Evolutionary conservation across 768 basidiomycete species (phyloP), one percentile per base, ranked within the genome.

Genomic region (Hericium coralloides): DNA sequence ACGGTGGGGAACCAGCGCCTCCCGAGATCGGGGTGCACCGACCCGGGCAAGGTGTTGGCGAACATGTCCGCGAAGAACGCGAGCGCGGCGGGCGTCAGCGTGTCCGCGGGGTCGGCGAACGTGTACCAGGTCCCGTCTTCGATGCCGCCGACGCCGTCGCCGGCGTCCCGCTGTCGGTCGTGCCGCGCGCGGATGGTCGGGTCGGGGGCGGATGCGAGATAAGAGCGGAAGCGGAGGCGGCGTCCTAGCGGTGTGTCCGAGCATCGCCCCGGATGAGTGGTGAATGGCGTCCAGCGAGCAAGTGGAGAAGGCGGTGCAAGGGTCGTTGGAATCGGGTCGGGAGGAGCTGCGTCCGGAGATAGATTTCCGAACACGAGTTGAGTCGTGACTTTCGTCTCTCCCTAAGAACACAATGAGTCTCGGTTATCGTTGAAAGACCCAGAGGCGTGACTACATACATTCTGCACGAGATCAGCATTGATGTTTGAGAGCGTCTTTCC

Each of bases 1-100:
- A 87, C 73, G 0, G 86, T 87, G 14, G 84, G 82, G 63, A 71
- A 80, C 85, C 84, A 85, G 81, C 83, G 53, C 50, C 57, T 14
- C 8, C n/a, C 12, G 45, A 38, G 39, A 18, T 38, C 58, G 31
- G 48, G 72, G 15, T 12, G 15, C 23, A 41, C 38, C 31, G 23
- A 9, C 14, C 36, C 37, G 15, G 41, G 37, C 25, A 57, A 23
- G 20, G 22, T 69, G 70, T 58, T 79, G 74, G 52, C 18, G 61
- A 80, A 79, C 1, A 77, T 69, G 57, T 88, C 85, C 22, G 73
- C 82, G 50, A 85, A 72, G 67, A 85, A 81, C 4, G 80, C 76
- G 20, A 85, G 64, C 14, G 75, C 72, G 2, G 82, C 66, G 2
- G 70, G 72, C 14, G 74, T 80, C 48, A 85, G 72, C 37, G 57